Evolutionary conservation across 352 stramenopile species (phyloP).

Genomic region (Pythium apleroticum): DNA sequence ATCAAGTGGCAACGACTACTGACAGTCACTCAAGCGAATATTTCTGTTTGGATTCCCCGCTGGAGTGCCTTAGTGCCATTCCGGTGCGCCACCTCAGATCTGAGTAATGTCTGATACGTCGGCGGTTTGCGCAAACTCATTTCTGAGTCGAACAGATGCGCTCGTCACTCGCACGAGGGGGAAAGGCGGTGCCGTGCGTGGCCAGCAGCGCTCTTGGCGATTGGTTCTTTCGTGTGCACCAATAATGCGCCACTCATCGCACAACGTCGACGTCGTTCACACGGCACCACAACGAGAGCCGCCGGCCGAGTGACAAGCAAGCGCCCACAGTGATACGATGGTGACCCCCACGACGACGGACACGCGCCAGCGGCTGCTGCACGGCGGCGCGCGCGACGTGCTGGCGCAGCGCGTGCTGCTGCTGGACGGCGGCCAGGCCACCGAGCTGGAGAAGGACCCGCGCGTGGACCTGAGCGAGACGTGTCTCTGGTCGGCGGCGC

Average conservation of each 20-base stretch:
- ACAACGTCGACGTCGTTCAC: too few species aligned
- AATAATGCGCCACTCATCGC: too few species aligned
- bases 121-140: conserved; percentile 7
- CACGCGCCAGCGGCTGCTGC: conserved; percentile 15
- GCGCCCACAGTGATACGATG: background rate
- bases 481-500: conserved; percentile 70
- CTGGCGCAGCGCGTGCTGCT: conserved; percentile 42
- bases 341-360: background rate
- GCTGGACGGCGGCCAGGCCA: conserved; percentile 76
- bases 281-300: background rate
- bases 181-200: background rate
- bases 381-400: conserved; percentile 11
- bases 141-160: background rate
- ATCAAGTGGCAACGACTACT: too few species aligned
- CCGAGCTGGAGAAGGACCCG: conserved; percentile 71
- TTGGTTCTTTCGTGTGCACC: background rate
- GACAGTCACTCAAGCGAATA: background rate
- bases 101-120: background rate
- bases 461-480: conserved; percentile 55
- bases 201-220: background rate
- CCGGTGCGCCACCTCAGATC: background rate
- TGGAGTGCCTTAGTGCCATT: background rate
- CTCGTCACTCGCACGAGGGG: background rate
- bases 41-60: background rate
- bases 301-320: background rate